These are phyloP conservation scores for Glebionis coronaria DNA, from an alignment of 129 eudicot genomes.

Conservation along the genomic window DNA sequence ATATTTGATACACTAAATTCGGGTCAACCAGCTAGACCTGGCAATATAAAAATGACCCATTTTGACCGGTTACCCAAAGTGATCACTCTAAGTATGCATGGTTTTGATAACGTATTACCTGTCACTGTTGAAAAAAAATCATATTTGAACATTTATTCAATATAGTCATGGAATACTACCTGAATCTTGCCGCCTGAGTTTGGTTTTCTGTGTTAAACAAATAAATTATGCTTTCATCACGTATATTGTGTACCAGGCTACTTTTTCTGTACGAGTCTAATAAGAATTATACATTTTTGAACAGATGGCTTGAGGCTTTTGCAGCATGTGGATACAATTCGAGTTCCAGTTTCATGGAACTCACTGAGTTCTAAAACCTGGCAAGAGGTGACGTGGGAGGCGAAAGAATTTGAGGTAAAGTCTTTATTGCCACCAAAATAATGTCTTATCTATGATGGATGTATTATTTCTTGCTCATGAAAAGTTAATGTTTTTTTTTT, in stretches of 20 bases:
- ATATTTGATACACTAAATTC: background rate
- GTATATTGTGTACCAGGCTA: background rate
- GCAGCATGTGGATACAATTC: constrained; percentile 81
- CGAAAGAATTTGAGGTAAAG: constrained; percentile 62
- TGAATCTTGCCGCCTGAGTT: background rate
- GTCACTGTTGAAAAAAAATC: too few species aligned
- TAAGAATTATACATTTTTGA: background rate
- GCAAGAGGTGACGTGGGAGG: constrained; percentile 73
- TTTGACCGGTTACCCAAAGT: background rate
- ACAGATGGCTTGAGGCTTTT: constrained; percentile 83
- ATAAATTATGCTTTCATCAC: background rate
- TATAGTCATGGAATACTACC: background rate
- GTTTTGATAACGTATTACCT: background rate
- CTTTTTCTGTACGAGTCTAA: background rate
- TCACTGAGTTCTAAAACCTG: constrained; percentile 46
- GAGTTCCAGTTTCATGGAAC: constrained; percentile 65
- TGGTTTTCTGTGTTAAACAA: background rate
- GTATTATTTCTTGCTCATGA: background rate
- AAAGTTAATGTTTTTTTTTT: too few species aligned
- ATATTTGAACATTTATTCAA: too few species aligned
- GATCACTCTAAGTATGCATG: background rate
- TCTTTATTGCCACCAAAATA: background rate
- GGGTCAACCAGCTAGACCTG: background rate
- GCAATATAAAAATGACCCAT: background rate
- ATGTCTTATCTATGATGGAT: background rate